These are phyloP conservation scores for Phoenix roebelenii DNA, from an alignment of 176 grass and related monocot genomes.

Conservation along the genomic window DNA sequence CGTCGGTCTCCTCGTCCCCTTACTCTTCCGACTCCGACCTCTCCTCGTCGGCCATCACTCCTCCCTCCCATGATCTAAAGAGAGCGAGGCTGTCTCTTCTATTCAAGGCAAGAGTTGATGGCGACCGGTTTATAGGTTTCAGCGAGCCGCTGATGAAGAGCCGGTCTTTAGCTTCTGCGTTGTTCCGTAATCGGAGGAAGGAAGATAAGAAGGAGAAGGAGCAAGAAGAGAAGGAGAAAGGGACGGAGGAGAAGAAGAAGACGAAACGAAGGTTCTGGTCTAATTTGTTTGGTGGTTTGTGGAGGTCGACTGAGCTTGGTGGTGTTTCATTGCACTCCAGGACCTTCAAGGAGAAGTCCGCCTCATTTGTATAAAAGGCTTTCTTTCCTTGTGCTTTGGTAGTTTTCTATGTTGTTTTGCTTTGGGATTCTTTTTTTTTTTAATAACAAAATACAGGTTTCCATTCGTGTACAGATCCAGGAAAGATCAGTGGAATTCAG, in stretches of 20 bases:
- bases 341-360: conserved; percentile 32
- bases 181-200: conserved; percentile 13
- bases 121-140: no score
- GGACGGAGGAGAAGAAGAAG: conserved; percentile 28
- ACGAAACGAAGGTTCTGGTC: conserved; percentile 54
- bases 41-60: conserved; percentile 28
- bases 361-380: no score
- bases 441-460: no score
- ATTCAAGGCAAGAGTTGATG: conserved; percentile 17
- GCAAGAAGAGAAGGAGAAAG: conserved; percentile 10
- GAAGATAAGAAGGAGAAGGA: conserved; percentile 22
- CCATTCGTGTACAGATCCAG: no score
- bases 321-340: conserved; percentile 42
- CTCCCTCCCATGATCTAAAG: conserved; percentile 15
- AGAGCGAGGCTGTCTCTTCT: not conserved
- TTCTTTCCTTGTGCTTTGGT: no score
- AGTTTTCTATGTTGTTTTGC: no score
- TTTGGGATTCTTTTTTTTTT: no score
- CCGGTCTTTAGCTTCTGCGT: conserved; percentile 27
- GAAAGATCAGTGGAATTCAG: no score
- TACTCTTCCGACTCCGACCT: conserved; percentile 24
- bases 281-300: conserved; percentile 47
- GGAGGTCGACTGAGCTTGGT: conserved; percentile 2
- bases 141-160: conserved; percentile 26
- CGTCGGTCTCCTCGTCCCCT: conserved; percentile 27